These are phyloP conservation scores for Epithele typhae DNA, from an alignment of 768 basidiomycete genomes.

Conservation along the genomic window DNA sequence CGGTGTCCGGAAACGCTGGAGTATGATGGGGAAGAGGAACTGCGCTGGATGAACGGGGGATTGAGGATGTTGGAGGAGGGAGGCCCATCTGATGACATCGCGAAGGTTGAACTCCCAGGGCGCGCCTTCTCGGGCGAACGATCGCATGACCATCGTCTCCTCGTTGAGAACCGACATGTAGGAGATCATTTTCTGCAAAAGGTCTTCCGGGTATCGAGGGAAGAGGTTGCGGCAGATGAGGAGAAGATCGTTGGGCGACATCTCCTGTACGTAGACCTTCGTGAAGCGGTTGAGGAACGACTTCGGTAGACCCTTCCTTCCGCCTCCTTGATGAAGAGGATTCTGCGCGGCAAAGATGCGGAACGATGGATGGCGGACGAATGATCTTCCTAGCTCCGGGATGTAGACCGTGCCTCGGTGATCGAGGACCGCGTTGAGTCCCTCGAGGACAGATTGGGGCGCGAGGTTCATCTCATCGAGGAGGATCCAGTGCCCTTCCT, in stretches of 20 bases:
- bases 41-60: constrained; percentile 48
- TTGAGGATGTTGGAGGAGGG: constrained; percentile 38
- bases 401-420: constrained; percentile 94
- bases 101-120: constrained; percentile 99
- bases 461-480: constrained; percentile 99
- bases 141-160: constrained; percentile 55
- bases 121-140: constrained; percentile 74
- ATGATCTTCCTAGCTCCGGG: constrained; percentile 89
- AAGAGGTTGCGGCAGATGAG: constrained; percentile 75
- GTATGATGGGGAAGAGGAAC: constrained; percentile 69
- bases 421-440: constrained; percentile 92
- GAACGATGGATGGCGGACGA: constrained; percentile 87
- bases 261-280: constrained; percentile 91
- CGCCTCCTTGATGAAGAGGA: constrained; percentile 92
- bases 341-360: constrained; percentile 98
- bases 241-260: constrained; percentile 71
- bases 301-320: constrained; percentile 94
- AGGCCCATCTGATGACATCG: constrained; percentile 88
- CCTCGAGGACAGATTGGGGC: constrained; percentile 94
- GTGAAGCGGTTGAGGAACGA: constrained; percentile 98
- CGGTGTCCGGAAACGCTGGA: constrained; percentile 79
- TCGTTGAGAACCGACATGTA: constrained; percentile 74
- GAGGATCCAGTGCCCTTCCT: constrained; percentile 96
- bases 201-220: constrained; percentile 48
- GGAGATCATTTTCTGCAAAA: constrained; percentile 70